These are phyloP conservation scores for Tuber calosporum DNA, from an alignment of 495 filamentous ascomycete species.

Conservation along the genomic window DNA sequence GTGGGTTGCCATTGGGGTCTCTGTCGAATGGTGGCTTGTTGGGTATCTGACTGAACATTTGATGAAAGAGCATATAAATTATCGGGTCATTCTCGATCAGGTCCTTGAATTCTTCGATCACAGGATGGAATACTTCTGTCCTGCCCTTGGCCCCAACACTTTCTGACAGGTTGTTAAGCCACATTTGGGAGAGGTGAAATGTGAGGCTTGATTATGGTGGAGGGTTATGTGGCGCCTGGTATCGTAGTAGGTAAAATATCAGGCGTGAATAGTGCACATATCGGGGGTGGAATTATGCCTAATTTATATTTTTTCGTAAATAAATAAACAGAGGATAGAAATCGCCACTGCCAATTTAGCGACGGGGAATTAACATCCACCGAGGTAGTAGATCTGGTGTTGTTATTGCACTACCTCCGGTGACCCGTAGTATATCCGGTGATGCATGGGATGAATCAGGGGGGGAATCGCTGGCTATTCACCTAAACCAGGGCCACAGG, in stretches of 20 bases:
- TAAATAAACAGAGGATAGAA: neutral
- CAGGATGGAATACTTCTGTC: neutral
- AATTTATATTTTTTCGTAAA: neutral
- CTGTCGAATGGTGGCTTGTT: constrained; percentile 51
- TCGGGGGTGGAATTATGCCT: neutral
- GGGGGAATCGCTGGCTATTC: neutral
- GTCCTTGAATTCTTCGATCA: constrained; percentile 47
- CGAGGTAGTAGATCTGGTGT: neutral
- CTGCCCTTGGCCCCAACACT: neutral
- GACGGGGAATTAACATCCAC: neutral
- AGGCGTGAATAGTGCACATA: neutral
- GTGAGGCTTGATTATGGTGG: neutral
- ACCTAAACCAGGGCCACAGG: neutral
- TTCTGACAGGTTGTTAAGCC: constrained; percentile 4
- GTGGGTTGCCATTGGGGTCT: constrained; percentile 52
- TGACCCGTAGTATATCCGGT: neutral
- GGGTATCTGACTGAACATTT: constrained; percentile 66
- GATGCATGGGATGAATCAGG: neutral
- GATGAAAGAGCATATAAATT: constrained; percentile 50
- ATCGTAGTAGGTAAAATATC: neutral
- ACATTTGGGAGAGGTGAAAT: neutral
- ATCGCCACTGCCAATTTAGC: neutral
- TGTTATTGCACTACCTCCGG: neutral
- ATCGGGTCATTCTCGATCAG: constrained; percentile 48
- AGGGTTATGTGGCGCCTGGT: neutral